These are phyloP conservation scores for Crassisporium funariophilum DNA, from an alignment of 768 basidiomycete genomes.

Conservation along the genomic window DNA sequence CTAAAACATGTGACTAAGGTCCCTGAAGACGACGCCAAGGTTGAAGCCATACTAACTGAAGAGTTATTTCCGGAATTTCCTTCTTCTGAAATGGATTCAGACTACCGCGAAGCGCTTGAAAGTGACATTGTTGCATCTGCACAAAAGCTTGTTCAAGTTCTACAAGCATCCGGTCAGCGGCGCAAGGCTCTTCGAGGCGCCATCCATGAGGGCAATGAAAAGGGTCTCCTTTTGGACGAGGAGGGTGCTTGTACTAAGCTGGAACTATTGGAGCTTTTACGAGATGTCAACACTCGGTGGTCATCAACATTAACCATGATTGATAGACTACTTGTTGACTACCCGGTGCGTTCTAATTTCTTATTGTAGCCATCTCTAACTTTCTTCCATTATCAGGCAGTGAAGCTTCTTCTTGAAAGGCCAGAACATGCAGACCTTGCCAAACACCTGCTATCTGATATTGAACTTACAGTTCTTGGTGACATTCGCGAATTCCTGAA, in stretches of 20 bases:
- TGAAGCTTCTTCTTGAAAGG: no score
- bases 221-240: slow-evolving; percentile 4
- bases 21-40: slow-evolving; percentile 3
- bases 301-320: slow-evolving; percentile 35
- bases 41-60: not conserved
- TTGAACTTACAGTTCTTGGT: slow-evolving; percentile 18
- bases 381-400: not conserved
- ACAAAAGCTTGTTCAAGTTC: slow-evolving; percentile 26
- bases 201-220: slow-evolving; percentile 27
- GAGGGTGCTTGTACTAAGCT: no score
- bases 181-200: slow-evolving; percentile 22
- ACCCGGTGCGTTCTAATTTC: slow-evolving; percentile 12
- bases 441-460: slow-evolving; percentile 10
- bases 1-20: slow-evolving; percentile 8
- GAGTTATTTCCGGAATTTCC: no score
- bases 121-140: slow-evolving; percentile 23
- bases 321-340: slow-evolving; percentile 23
- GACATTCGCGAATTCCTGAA: slow-evolving; percentile 25
- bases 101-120: slow-evolving; percentile 19
- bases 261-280: slow-evolving; percentile 16
- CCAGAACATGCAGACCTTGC: no score
- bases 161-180: slow-evolving; percentile 30
- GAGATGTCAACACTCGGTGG: slow-evolving; percentile 32
- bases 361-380: not conserved
- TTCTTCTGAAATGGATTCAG: no score